These are phyloP conservation scores for Saussurea involucrata DNA, from an alignment of 129 eudicot species.

Conservation along the genomic window DNA sequence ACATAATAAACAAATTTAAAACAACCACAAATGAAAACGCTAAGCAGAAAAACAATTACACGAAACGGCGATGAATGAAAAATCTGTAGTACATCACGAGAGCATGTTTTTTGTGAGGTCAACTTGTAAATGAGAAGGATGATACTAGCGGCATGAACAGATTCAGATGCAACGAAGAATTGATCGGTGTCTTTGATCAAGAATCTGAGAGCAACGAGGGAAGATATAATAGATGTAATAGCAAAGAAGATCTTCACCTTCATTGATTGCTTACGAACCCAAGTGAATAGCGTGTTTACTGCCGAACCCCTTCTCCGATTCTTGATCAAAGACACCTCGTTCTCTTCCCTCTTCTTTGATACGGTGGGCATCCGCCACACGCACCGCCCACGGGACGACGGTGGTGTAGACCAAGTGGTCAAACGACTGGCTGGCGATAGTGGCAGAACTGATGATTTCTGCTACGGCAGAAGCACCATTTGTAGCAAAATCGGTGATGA, in stretches of 20 bases:
- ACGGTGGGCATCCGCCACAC: conserved; percentile 34
- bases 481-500: background rate
- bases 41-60: no score
- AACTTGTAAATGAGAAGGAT: conserved; percentile 76
- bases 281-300: conserved; percentile 56
- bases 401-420: conserved; percentile 41
- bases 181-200: conserved; percentile 46
- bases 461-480: conserved; percentile 5
- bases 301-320: conserved; percentile 65
- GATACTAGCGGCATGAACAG: conserved; percentile 74
- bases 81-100: no score
- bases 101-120: conserved; percentile 63
- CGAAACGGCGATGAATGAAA: no score
- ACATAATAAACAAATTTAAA: no score
- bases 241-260: conserved; percentile 66
- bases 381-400: conserved; percentile 35
- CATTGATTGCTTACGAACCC: conserved; percentile 69
- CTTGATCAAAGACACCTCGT: no score
- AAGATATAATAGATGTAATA: conserved; percentile 34
- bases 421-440: conserved; percentile 3
- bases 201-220: conserved; percentile 55
- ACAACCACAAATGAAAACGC: no score
- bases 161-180: conserved; percentile 71
- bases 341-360: no score
- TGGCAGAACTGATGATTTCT: conserved; percentile 5